Evolutionary conservation across 495 filamentous ascomycete species (phyloP), one percentile per base, ranked within the genome.

Genomic region (Friedmanniomyces endolithicus): DNA sequence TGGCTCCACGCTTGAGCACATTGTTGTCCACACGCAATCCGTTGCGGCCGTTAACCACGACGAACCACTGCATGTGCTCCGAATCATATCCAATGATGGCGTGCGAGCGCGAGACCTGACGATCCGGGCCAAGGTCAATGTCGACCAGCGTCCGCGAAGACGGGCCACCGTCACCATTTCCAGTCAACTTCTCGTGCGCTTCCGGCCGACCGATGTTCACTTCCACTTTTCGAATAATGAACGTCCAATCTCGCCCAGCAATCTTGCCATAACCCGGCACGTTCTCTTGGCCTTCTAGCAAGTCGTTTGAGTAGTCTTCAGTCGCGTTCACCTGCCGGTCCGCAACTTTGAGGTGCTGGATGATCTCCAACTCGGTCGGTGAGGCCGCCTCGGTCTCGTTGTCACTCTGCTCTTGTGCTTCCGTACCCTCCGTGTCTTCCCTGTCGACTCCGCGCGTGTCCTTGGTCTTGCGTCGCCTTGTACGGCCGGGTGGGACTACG

Each of bases 211-310:
- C 92, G 60, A 98, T 94, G 55, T 85, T 84, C 64, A 94, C 79
- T 51, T 78, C 75, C 45, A 89, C 76, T 25, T 80, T 81, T 58
- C 84, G 86, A 58, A 97, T 82, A 67, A 89, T 96, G 69, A 87
- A 98, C 11, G 90, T 95, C 92, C 92, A 98, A 63, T 88, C 84
- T 52, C 81, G 78, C 33, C 89, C 92, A 35, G 88, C 82, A 57
- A 98, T 85, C 70, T 95, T 95, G 16, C 92, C 92, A 68, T 90
- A 98, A 19, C 94, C 92, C 63, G 84, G 81, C 60, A 89, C 83
- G 25, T 82, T 84, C 51, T 83, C 82, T 57, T 86, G 80, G 48
- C 76, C 74, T 65, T 84, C 83, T 58, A 84, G 80, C 53, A 87
- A 74, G 51, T 73, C 69, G 65, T 87, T 94, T 45, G 82, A 75